Conservation (phyloP, 805 yeast species). For the Candida nemodendra region DNA sequence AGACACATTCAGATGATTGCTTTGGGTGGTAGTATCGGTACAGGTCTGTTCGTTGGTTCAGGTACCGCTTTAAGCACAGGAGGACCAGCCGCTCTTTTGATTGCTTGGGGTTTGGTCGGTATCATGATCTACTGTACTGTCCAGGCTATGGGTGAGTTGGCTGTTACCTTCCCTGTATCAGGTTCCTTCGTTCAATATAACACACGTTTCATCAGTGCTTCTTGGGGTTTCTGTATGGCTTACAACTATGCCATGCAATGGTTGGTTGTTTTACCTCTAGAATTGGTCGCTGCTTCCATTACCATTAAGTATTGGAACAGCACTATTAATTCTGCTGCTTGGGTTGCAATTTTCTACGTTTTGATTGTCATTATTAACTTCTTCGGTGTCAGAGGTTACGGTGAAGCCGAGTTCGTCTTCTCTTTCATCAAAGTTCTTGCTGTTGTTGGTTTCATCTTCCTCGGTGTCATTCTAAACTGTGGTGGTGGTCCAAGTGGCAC, state of each 20-base stretch:
- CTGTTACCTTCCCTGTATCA: slow-evolving; percentile 61
- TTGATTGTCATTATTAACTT: slow-evolving; percentile 51
- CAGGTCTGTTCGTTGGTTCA: slow-evolving; percentile 78
- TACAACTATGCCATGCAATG: slow-evolving; percentile 58
- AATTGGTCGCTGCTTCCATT: slow-evolving; percentile 54
- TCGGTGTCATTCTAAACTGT: slow-evolving; percentile 52
- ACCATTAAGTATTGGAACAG: slow-evolving; percentile 50
- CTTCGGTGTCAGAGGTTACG: slow-evolving; percentile 65
- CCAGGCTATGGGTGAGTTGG: slow-evolving; percentile 64
- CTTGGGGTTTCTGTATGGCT: slow-evolving; percentile 63
- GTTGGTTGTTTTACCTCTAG: slow-evolving; percentile 53
- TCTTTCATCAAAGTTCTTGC: slow-evolving; percentile 55
- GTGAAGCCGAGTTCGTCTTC: slow-evolving; percentile 65
- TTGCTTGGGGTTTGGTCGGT: slow-evolving; percentile 60
- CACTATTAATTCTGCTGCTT: slow-evolving; percentile 49
- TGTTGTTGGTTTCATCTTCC: slow-evolving; percentile 55
- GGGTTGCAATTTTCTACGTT: slow-evolving; percentile 53
- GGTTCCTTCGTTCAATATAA: slow-evolving; percentile 63
- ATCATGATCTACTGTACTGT: slow-evolving; percentile 60
- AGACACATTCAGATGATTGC: slow-evolving; percentile 82
- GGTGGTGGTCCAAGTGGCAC: slow-evolving; percentile 65
- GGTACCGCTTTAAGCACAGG: slow-evolving; percentile 59
- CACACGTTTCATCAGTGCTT: slow-evolving; percentile 55
- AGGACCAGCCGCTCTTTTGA: slow-evolving; percentile 73
- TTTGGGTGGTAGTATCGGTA: slow-evolving; percentile 80